Evolutionary conservation across 768 basidiomycete species (phyloP).

Genomic region (Hypsizygus marmoreus): DNA sequence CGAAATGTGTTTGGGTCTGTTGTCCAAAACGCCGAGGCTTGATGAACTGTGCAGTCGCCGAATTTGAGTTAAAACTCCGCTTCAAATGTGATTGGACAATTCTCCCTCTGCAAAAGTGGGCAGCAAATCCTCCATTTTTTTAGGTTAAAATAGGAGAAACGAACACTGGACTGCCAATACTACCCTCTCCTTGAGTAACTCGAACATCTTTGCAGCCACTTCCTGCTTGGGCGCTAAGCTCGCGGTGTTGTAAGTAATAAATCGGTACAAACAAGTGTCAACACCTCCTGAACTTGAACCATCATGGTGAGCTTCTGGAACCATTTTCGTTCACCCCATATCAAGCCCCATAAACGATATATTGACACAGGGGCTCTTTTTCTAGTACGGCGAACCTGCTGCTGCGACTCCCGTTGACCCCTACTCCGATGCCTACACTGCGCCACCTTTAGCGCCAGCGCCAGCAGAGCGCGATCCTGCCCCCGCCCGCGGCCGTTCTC

Average conservation of each 20-base stretch:
- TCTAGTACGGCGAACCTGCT: constrained; percentile 67
- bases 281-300: constrained; percentile 55
- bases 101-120: no score
- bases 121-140: background rate
- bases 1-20: constrained; percentile 52
- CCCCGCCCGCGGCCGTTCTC: constrained; percentile 66
- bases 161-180: background rate
- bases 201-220: no score
- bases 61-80: constrained; percentile 47
- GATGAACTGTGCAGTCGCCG: constrained; percentile 64
- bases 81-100: no score
- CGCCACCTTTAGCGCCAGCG: constrained; percentile 53
- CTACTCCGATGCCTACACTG: constrained; percentile 81
- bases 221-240: constrained; percentile 15
- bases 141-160: background rate
- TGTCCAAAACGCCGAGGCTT: constrained; percentile 50
- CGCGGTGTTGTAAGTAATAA: constrained; percentile 20
- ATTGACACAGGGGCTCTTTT: constrained; percentile 13
- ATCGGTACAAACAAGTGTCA: constrained; percentile 41
- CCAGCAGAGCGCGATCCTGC: constrained; percentile 57
- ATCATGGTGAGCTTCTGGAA: constrained; percentile 63
- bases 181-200: no score
- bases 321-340: constrained; percentile 5
- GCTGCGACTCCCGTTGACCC: constrained; percentile 67
- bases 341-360: constrained; percentile 14